Conservation (phyloP, 2,329 filamentous ascomycete species). For the Aspergillus luchuensis region DNA sequence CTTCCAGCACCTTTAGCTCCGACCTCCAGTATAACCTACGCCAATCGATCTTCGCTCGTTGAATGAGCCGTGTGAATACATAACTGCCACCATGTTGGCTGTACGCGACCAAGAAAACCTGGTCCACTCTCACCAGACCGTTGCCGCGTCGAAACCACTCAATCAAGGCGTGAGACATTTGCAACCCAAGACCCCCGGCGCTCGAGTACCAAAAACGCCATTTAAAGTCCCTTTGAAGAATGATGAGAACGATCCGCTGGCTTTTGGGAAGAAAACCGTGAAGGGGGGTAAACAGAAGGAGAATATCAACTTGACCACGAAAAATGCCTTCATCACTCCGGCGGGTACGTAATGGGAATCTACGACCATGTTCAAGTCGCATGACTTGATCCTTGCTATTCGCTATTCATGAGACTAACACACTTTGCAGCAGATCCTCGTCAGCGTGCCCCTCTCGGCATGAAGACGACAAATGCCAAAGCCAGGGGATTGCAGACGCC, state of each 20-base stretch:
- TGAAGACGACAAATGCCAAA: slow-evolving; percentile 97
- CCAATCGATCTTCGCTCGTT: slow-evolving; percentile 5
- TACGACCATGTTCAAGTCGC: neutral
- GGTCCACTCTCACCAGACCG: slow-evolving; percentile 72
- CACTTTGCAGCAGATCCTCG: slow-evolving; percentile 55
- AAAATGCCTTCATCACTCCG: slow-evolving; percentile 74
- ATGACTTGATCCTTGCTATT: neutral
- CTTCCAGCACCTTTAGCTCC: slow-evolving; percentile 8
- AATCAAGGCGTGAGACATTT: slow-evolving; percentile 65
- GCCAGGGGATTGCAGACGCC: slow-evolving; percentile 67
- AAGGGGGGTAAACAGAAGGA: slow-evolving; percentile 61
- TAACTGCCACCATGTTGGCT: slow-evolving; percentile 65
- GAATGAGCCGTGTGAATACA: slow-evolving; percentile 23
- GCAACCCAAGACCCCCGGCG: slow-evolving; percentile 76
- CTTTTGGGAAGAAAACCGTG: slow-evolving; percentile 61
- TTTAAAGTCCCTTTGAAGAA: slow-evolving; percentile 76
- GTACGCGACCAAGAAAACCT: slow-evolving; percentile 86
- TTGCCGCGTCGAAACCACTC: slow-evolving; percentile 69
- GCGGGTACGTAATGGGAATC: slow-evolving; percentile 60
- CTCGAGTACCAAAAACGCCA: slow-evolving; percentile 77
- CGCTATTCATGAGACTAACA: slow-evolving; percentile 8
- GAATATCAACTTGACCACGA: slow-evolving; percentile 57
- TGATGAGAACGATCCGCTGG: slow-evolving; percentile 76
- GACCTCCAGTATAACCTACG: neutral
- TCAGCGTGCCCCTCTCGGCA: slow-evolving; percentile 78